Evolutionary conservation across 116 monocot genomes (phyloP).

Genomic region (Phalaenopsis hybrid): DNA sequence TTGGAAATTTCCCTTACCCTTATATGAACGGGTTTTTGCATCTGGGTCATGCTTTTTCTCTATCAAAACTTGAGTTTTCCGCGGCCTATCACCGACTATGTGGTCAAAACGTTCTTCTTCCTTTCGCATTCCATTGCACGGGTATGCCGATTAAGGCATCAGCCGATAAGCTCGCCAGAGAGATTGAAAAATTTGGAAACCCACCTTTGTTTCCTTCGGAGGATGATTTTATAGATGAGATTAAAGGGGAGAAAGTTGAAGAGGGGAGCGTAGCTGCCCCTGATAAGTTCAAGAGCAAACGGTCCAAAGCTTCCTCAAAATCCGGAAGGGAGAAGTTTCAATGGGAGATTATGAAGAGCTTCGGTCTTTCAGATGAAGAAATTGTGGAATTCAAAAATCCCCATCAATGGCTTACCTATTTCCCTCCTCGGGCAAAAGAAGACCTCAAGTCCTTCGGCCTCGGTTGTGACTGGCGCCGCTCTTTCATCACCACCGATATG

Average conservation of each 20-base stretch:
- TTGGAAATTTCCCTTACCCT: constrained; percentile 95
- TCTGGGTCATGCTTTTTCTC: constrained; percentile 76
- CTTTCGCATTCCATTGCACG: constrained; percentile 94
- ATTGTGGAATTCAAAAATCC: constrained; percentile 77
- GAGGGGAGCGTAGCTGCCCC: constrained; percentile 29
- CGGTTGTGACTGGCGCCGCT: constrained; percentile 91
- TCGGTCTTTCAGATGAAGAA: constrained; percentile 67
- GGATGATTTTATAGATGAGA: constrained; percentile 9
- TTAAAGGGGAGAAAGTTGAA: constrained; percentile 25
- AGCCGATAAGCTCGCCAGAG: constrained; percentile 81
- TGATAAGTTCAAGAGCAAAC: constrained; percentile 85
- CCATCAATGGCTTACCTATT: constrained; percentile 68
- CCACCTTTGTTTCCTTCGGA: constrained; percentile 67
- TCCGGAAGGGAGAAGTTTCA: constrained; percentile 70
- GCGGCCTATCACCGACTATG: constrained; percentile 70
- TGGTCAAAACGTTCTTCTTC: constrained; percentile 79
- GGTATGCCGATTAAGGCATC: constrained; percentile 99
- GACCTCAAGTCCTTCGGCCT: constrained; percentile 85
- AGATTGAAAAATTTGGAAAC: constrained; percentile 57
- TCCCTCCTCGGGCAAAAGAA: constrained; percentile 79
- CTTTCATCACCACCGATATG: constrained; percentile 94
- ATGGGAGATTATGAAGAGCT: constrained; percentile 94
- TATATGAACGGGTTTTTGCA: constrained; percentile 95
- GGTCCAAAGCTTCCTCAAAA: constrained; percentile 82
- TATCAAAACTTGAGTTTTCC: constrained; percentile 89